These are phyloP conservation scores for Neonectria hederae DNA, from an alignment of 2,329 filamentous ascomycete species.

Conservation along the genomic window DNA sequence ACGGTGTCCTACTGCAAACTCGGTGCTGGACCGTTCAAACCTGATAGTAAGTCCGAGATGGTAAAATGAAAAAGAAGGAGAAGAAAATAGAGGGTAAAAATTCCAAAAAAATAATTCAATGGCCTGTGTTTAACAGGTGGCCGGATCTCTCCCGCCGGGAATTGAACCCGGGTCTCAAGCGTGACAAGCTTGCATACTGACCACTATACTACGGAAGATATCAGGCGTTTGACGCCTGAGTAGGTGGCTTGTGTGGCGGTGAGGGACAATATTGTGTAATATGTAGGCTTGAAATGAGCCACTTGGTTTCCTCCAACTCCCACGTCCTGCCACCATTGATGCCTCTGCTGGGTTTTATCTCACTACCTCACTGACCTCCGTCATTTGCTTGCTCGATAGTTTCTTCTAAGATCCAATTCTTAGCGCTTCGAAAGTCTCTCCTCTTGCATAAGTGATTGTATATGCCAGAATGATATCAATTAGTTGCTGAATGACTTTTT, in stretches of 20 bases:
- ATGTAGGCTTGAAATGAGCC: neutral
- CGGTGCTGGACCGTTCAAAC: neutral
- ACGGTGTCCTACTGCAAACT: neutral
- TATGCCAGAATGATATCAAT: too few species aligned
- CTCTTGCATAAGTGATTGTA: neutral
- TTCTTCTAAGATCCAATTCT: neutral
- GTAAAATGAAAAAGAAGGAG: neutral
- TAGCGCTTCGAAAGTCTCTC: neutral
- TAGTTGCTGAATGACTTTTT: neutral
- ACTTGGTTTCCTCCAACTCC: too few species aligned
- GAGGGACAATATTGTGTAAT: neutral
- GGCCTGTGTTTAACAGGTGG: conserved; percentile 18
- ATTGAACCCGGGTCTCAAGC: conserved; percentile 26
- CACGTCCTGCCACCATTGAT: neutral
- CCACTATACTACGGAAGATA: conserved; percentile 27
- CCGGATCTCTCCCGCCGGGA: conserved; percentile 23
- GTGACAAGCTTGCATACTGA: conserved; percentile 26
- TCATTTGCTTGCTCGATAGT: neutral
- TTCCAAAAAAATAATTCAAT: neutral
- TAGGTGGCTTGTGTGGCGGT: conserved; percentile 9
- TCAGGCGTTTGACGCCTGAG: conserved; percentile 18
- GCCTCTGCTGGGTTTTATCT: neutral
- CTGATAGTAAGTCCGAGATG: neutral
- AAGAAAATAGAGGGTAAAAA: too few species aligned
- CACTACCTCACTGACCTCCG: neutral